phyloP scores from a whole-genome alignment of 805 yeast genomes.

The Nakazawaea wyomingensis region DNA sequence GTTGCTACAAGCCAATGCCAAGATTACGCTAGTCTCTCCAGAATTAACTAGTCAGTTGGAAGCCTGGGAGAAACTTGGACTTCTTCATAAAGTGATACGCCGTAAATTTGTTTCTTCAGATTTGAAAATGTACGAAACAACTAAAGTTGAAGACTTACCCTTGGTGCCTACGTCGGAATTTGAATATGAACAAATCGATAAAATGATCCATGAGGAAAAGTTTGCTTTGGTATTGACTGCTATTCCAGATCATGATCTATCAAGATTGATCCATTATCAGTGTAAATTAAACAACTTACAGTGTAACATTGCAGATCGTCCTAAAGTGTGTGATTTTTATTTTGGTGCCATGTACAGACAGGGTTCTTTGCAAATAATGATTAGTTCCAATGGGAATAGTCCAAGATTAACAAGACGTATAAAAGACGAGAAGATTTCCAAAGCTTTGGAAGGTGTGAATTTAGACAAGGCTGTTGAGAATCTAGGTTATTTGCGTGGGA shows the following conservation, averaged over 20 bases:
- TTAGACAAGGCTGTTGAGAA: conserved; percentile 54
- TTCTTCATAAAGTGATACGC: conserved; percentile 34
- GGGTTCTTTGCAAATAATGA: conserved; percentile 75
- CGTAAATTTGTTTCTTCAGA: conserved; percentile 44
- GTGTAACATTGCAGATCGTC: conserved; percentile 81
- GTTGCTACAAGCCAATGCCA: conserved; percentile 64
- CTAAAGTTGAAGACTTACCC: conserved; percentile 17
- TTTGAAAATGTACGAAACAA: conserved; percentile 42
- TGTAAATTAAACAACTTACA: conserved; percentile 43
- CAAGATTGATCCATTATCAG: conserved; percentile 50
- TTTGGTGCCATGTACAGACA: conserved; percentile 74
- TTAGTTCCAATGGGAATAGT: conserved; percentile 76
- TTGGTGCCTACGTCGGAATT: conserved; percentile 22
- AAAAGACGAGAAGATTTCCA: conserved; percentile 50
- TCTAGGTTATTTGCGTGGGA: conserved; percentile 49
- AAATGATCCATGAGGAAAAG: conserved; percentile 29
- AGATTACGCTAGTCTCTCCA: conserved; percentile 58
- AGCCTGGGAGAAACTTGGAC: conserved; percentile 32
- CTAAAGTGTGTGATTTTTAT: conserved; percentile 79
- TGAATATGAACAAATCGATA: conserved; percentile 27
- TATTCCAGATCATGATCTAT: conserved; percentile 61
- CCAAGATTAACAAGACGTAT: conserved; percentile 66
- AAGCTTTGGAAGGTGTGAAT: conserved; percentile 33
- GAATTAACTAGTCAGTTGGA: conserved; percentile 29
- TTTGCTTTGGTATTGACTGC: conserved; percentile 72